Conservation (phyloP, 257 asterid species). For the Orobanche coerulescens region DNA sequence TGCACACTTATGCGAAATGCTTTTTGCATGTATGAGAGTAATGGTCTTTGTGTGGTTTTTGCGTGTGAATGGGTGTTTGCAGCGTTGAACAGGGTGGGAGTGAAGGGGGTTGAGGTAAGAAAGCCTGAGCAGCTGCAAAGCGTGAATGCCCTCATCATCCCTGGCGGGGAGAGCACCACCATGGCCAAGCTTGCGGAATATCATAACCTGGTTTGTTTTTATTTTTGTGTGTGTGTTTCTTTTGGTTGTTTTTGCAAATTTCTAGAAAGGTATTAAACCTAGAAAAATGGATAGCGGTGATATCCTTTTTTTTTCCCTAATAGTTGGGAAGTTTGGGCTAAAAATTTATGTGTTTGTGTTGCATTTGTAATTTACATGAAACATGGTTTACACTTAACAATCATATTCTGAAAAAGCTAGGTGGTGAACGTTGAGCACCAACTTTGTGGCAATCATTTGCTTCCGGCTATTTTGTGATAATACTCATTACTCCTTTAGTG, state of each 20-base stretch:
- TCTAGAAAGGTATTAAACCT: not conserved
- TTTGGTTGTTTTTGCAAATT: not conserved
- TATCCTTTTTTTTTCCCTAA: too few relatives aligned
- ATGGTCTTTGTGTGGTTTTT: not conserved
- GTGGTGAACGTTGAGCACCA: not conserved
- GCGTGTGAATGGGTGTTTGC: slow-evolving; percentile 23
- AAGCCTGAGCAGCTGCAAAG: slow-evolving; percentile 81
- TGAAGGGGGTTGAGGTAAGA: slow-evolving; percentile 77
- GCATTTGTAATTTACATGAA: not conserved
- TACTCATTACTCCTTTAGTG: not conserved
- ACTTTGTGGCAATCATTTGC: not conserved
- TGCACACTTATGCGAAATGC: not conserved
- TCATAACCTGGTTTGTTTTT: slow-evolving; percentile 61
- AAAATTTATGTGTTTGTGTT: not conserved
- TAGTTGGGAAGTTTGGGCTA: too few relatives aligned
- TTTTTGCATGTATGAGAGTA: not conserved
- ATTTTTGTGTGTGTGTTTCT: not conserved
- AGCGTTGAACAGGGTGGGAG: slow-evolving; percentile 86
- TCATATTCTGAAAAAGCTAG: not conserved
- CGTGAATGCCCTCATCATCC: slow-evolving; percentile 74
- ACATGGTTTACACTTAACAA: not conserved
- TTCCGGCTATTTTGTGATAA: not conserved
- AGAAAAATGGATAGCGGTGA: not conserved
- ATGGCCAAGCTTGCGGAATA: slow-evolving; percentile 96
- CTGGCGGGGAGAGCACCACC: slow-evolving; percentile 99